Conservation (phyloP, 2,329 filamentous ascomycete genomes). For the Trichoderma sp. region DNA sequence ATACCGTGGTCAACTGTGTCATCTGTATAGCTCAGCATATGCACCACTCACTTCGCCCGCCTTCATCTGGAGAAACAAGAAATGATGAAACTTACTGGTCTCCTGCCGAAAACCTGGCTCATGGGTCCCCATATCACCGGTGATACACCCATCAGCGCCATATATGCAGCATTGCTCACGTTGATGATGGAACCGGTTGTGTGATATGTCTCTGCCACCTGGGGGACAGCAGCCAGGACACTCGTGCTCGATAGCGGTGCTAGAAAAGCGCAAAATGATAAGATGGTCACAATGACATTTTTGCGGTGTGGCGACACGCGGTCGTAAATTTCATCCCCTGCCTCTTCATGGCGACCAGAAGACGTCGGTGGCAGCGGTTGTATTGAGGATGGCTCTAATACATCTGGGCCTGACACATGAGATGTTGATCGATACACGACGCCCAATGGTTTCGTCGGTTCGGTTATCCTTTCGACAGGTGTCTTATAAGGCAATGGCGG, state of each 20-base stretch:
- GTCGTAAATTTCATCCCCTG: slow-evolving; percentile 58
- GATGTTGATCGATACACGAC: slow-evolving; percentile 26
- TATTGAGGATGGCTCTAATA: slow-evolving; percentile 24
- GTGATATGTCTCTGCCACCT: slow-evolving; percentile 63
- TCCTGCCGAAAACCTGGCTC: slow-evolving; percentile 61
- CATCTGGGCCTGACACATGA: slow-evolving; percentile 32
- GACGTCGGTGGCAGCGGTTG: not conserved
- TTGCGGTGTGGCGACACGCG: slow-evolving; percentile 61
- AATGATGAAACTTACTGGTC: slow-evolving; percentile 44
- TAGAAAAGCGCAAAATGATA: slow-evolving; percentile 73
- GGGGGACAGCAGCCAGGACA: slow-evolving; percentile 69
- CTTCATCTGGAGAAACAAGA: not conserved
- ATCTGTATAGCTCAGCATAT: slow-evolving; percentile 23
- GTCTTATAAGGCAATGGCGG: not conserved
- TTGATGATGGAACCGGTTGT: slow-evolving; percentile 70
- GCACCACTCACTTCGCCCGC: not conserved
- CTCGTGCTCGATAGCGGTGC: slow-evolving; percentile 73
- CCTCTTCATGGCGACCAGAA: slow-evolving; percentile 27
- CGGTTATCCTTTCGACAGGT: not conserved
- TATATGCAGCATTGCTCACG: slow-evolving; percentile 70
- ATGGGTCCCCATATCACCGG: slow-evolving; percentile 71
- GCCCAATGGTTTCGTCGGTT: not conserved
- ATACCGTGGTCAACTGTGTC: slow-evolving; percentile 53
- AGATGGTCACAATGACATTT: slow-evolving; percentile 60
- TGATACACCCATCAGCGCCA: slow-evolving; percentile 69